Conservation (phyloP, 495 filamentous ascomycete genomes). For the Oidiodendron maius region DNA sequence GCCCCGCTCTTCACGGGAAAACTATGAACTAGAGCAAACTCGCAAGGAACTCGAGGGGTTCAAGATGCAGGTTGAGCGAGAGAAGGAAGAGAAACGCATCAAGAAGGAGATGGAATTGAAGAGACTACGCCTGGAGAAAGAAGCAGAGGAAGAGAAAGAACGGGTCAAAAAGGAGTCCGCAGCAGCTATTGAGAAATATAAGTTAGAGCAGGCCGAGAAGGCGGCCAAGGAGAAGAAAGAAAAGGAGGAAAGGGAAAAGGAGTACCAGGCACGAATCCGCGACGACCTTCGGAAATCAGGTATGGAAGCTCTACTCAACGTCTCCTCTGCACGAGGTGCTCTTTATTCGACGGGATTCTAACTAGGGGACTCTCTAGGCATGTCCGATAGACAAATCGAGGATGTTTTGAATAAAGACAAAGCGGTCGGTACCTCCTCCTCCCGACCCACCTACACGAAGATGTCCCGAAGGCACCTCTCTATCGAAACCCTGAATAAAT, state of each 20-base stretch:
- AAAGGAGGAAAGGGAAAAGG: slow-evolving; percentile 40
- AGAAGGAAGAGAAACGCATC: slow-evolving; percentile 35
- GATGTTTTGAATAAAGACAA: slow-evolving; percentile 47
- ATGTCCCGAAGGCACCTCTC: slow-evolving; percentile 52
- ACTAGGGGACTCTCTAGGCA: background rate
- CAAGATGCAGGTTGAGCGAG: slow-evolving; percentile 32
- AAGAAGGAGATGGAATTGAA: slow-evolving; percentile 39
- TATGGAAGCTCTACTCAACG: too few species aligned
- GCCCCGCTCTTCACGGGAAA: slow-evolving; percentile 20
- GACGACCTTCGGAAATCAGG: slow-evolving; percentile 44
- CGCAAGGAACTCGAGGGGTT: slow-evolving; percentile 19
- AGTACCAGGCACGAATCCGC: slow-evolving; percentile 30
- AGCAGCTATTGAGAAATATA: slow-evolving; percentile 42
- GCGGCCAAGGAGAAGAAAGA: slow-evolving; percentile 41
- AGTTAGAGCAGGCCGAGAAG: slow-evolving; percentile 47
- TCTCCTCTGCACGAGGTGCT: too few species aligned
- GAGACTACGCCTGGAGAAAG: slow-evolving; percentile 35
- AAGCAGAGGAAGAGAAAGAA: slow-evolving; percentile 51
- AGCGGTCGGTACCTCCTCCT: slow-evolving; percentile 12
- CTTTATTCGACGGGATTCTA: too few species aligned
- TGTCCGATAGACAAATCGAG: slow-evolving; percentile 45
- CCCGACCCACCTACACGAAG: slow-evolving; percentile 47
- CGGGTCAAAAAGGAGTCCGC: slow-evolving; percentile 42
- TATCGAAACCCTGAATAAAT: slow-evolving; percentile 44
- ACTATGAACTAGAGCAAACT: slow-evolving; percentile 20